A percentile compares a stretch with the other conserved stretches of the same genome.
Conservation (phyloP, 2,329 filamentous ascomycete genomes). For the Mariannaea elegans region DNA sequence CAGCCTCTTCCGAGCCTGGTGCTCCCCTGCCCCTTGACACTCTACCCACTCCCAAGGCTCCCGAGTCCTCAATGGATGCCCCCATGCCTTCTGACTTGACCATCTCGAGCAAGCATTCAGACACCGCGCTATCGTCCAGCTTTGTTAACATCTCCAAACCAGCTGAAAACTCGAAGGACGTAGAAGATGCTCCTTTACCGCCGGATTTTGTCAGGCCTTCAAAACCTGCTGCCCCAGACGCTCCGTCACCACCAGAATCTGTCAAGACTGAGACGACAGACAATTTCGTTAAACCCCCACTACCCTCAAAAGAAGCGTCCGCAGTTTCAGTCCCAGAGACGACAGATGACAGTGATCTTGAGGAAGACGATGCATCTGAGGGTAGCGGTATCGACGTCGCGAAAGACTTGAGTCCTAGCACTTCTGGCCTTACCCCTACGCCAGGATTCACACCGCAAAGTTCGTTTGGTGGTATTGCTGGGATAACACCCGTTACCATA, state of each 20-base stretch:
- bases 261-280: slow-evolving; percentile 44
- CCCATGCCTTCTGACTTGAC: slow-evolving; percentile 50
- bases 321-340: slow-evolving; percentile 47
- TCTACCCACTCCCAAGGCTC: slow-evolving; percentile 32
- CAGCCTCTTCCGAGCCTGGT: slow-evolving; percentile 38
- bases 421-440: slow-evolving; percentile 54
- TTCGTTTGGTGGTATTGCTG: slow-evolving; percentile 63
- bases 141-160: slow-evolving; percentile 42
- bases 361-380: slow-evolving; percentile 57
- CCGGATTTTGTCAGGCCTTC: slow-evolving; percentile 40
- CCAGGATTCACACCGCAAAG: slow-evolving; percentile 65
- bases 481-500: slow-evolving; percentile 43
- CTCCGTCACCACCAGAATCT: slow-evolving; percentile 56
- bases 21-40: slow-evolving; percentile 57
- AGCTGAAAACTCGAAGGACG: slow-evolving; percentile 18
- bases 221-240: slow-evolving; percentile 36
- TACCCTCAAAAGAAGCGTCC: slow-evolving; percentile 43
- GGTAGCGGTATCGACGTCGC: slow-evolving; percentile 72
- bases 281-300: slow-evolving; percentile 45
- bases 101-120: slow-evolving; percentile 26
- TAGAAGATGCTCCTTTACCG: slow-evolving; percentile 44
- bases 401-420: slow-evolving; percentile 68
- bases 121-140: slow-evolving; percentile 46
- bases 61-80: slow-evolving; percentile 2
- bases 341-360: slow-evolving; percentile 50